Evolutionary conservation across 495 filamentous ascomycete species (phyloP).

Genomic region (Filosporella fistucella): DNA sequence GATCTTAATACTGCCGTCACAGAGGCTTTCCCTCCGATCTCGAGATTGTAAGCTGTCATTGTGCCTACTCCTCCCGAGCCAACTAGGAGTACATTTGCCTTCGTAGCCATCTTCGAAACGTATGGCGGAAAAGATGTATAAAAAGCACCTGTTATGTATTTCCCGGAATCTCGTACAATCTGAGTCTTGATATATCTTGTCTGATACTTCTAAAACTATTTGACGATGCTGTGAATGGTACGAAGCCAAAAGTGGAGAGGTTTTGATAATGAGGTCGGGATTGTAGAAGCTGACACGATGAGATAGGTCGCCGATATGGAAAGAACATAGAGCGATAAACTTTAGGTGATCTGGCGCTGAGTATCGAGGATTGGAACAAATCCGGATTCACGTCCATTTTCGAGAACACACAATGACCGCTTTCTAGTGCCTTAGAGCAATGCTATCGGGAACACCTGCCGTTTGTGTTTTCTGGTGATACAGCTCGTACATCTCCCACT

Average conservation of each 20-base stretch:
- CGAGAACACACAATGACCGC: too few relatives aligned
- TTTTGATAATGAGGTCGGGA: neutral
- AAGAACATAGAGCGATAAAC: too few relatives aligned
- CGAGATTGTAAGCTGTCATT: slow-evolving; percentile 30
- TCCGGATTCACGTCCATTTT: neutral
- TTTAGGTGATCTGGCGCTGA: neutral
- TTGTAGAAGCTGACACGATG: neutral
- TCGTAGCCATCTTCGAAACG: slow-evolving; percentile 2
- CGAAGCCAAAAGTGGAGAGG: neutral
- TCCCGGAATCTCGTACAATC: neutral
- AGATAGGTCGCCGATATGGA: too few relatives aligned
- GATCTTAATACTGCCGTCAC: slow-evolving; percentile 33
- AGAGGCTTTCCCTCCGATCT: slow-evolving; percentile 26
- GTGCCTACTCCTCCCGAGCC: slow-evolving; percentile 35
- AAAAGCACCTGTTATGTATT: neutral
- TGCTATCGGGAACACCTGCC: neutral
- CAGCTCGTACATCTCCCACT: neutral
- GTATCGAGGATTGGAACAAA: neutral
- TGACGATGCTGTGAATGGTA: slow-evolving; percentile 2
- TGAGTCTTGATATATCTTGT: neutral
- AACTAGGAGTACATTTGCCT: slow-evolving; percentile 27
- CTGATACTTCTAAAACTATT: neutral
- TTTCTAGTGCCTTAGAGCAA: too few relatives aligned
- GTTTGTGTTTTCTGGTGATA: neutral
- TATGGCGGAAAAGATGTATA: neutral